phyloP scores from a whole-genome alignment of 768 basidiomycete genomes.

The Hemileccinum impolitum region DNA sequence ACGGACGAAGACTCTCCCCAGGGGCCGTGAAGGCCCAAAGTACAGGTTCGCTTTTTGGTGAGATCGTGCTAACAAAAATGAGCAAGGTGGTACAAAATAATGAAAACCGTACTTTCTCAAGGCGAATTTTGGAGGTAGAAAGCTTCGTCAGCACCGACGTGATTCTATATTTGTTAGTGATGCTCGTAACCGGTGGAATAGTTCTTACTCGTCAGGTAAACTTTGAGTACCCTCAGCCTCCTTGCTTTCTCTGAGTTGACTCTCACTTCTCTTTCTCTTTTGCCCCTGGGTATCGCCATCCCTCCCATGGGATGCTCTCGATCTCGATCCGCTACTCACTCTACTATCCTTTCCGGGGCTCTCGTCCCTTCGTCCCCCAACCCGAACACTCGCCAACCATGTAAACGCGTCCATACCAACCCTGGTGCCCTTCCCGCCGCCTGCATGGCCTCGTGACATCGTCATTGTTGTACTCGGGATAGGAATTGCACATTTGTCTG shows the following conservation, averaged over 20 bases:
- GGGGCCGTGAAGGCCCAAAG: slow-evolving; percentile 82
- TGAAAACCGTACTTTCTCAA: slow-evolving; percentile 67
- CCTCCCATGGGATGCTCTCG: slow-evolving; percentile 33
- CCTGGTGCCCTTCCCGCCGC: slow-evolving; percentile 47
- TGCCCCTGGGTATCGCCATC: slow-evolving; percentile 15
- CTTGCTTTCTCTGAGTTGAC: slow-evolving; percentile 32
- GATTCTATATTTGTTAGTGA: slow-evolving; percentile 44
- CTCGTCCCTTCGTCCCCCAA: slow-evolving; percentile 52
- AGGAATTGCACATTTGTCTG: slow-evolving; percentile 17
- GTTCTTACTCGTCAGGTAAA: slow-evolving; percentile 70
- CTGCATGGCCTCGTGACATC: slow-evolving; percentile 45
- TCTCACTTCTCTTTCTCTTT: slow-evolving; percentile 46
- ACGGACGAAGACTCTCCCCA: slow-evolving; percentile 87
- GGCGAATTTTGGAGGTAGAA: slow-evolving; percentile 65
- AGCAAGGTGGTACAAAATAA: slow-evolving; percentile 5
- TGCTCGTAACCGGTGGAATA: background rate
- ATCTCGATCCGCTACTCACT: slow-evolving; percentile 41
- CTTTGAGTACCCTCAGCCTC: slow-evolving; percentile 42
- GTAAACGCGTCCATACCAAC: slow-evolving; percentile 70
- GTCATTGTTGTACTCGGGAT: slow-evolving; percentile 33
- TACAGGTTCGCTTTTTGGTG: slow-evolving; percentile 72
- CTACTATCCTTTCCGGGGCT: slow-evolving; percentile 55
- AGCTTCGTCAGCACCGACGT: slow-evolving; percentile 69
- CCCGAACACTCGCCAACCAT: slow-evolving; percentile 74
- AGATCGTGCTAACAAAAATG: slow-evolving; percentile 52